A percentile compares a stretch with the other conserved stretches of the same genome.
Conservation (phyloP, 257 asterid genomes). For the Lycium barbarum region DNA sequence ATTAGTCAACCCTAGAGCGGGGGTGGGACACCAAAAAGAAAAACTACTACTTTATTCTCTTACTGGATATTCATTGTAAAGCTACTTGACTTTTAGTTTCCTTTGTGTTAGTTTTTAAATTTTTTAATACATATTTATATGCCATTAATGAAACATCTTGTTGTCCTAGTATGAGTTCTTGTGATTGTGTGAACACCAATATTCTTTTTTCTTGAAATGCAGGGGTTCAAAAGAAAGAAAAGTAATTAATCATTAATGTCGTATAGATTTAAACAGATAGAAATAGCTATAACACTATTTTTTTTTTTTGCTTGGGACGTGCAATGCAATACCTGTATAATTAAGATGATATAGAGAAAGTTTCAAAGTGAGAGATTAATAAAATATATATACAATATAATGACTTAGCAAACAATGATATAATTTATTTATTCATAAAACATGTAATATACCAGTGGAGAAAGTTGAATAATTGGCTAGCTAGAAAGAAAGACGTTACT, state of each 20-base stretch:
- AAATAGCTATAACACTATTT: not conserved
- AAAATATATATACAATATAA: not conserved
- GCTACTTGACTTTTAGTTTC: too few relatives aligned
- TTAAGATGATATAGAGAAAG: not conserved
- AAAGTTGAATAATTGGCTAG: slow-evolving; percentile 36
- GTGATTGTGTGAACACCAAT: too few relatives aligned
- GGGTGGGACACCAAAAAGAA: not conserved
- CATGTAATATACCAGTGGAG: not conserved
- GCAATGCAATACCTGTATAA: not conserved
- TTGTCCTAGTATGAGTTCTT: too few relatives aligned
- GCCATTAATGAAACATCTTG: too few relatives aligned
- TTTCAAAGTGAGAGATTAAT: not conserved
- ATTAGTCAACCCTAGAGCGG: not conserved
- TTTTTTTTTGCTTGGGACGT: not conserved
- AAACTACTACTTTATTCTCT: too few relatives aligned
- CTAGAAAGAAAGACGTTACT: slow-evolving; percentile 46
- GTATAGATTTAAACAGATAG: not conserved
- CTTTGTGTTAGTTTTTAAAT: too few relatives aligned
- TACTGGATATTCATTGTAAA: too few relatives aligned
- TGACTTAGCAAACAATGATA: not conserved
- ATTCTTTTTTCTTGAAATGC: too few relatives aligned
- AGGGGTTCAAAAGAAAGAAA: not conserved
- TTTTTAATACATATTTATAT: too few relatives aligned
- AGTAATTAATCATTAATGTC: not conserved
- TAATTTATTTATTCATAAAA: not conserved